phyloP scores from a whole-genome alignment of 2,329 filamentous ascomycete genomes.

The Ascochyta koolunga region DNA sequence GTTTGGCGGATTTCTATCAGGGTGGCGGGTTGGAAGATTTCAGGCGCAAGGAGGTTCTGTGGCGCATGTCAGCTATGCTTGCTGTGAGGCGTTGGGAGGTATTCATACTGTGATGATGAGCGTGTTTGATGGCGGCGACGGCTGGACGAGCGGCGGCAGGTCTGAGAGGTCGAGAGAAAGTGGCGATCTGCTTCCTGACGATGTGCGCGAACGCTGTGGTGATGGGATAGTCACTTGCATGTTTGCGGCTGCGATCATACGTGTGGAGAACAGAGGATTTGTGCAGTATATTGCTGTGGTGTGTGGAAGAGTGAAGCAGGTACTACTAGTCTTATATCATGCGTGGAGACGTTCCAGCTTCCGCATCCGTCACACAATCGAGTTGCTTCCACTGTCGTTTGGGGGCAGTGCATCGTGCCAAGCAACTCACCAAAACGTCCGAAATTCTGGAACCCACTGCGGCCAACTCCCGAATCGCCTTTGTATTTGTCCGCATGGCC shows the following conservation, averaged over 20 bases:
- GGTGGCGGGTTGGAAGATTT: constrained; percentile 77
- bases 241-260: constrained; percentile 28
- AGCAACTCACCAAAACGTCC: constrained; percentile 22
- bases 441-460: constrained; percentile 18
- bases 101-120: constrained; percentile 72
- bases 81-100: not conserved
- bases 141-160: constrained; percentile 71
- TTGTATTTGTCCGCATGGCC: constrained; percentile 5
- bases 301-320: constrained; percentile 19
- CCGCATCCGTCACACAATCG: constrained; percentile 22
- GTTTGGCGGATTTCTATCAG: constrained; percentile 75
- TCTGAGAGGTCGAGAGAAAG: constrained; percentile 76
- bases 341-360: constrained; percentile 23
- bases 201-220: constrained; percentile 43
- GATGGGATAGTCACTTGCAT: constrained; percentile 42
- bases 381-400: constrained; percentile 5
- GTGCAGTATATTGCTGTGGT: constrained; percentile 18
- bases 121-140: constrained; percentile 81
- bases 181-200: constrained; percentile 50
- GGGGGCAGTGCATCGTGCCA: constrained; percentile 24
- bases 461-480: not conserved
- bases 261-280: constrained; percentile 9
- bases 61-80: constrained; percentile 23
- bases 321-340: constrained; percentile 30
- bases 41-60: constrained; percentile 70